Conservation (phyloP, 1,139 yeast species). For the Candida gigantensis region DNA sequence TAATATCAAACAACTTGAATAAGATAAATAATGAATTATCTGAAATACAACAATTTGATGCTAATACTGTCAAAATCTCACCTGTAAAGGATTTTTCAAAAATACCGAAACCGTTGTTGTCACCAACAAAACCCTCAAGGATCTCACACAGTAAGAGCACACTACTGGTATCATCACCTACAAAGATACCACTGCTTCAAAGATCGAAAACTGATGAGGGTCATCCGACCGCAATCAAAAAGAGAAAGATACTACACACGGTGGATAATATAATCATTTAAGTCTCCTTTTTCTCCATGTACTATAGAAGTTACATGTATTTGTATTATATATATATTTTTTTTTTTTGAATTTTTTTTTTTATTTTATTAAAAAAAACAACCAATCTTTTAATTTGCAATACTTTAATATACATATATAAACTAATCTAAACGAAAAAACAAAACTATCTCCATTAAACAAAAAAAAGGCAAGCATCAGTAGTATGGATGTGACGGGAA, state of each 20-base stretch:
- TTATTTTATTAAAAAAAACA: too few relatives aligned
- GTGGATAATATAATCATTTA: slow-evolving; percentile 4
- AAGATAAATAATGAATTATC: slow-evolving; percentile 11
- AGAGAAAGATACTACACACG: slow-evolving; percentile 10
- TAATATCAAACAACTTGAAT: slow-evolving; percentile 7
- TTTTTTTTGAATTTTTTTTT: too few relatives aligned
- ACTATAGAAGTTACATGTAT: background rate
- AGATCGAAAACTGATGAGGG: slow-evolving; percentile 8
- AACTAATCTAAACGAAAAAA: too few relatives aligned
- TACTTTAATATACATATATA: too few relatives aligned
- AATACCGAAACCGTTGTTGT: too few relatives aligned
- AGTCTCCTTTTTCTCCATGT: background rate
- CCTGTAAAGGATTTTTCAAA: slow-evolving; percentile 9
- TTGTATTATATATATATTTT: too few relatives aligned
- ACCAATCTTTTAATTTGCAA: too few relatives aligned
- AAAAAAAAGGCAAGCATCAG: too few relatives aligned
- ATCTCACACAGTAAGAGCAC: too few relatives aligned
- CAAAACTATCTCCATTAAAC: too few relatives aligned
- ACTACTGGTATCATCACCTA: slow-evolving; percentile 10
- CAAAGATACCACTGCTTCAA: slow-evolving; percentile 13
- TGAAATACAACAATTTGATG: slow-evolving; percentile 15
- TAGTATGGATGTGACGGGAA: too few relatives aligned
- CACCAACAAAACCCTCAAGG: too few relatives aligned
- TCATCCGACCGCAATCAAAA: slow-evolving; percentile 6
- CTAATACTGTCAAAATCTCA: slow-evolving; percentile 13